Base-by-base conservation (phyloP, 768 basidiomycete genomes). In the Lentinus tigrinus region DNA sequence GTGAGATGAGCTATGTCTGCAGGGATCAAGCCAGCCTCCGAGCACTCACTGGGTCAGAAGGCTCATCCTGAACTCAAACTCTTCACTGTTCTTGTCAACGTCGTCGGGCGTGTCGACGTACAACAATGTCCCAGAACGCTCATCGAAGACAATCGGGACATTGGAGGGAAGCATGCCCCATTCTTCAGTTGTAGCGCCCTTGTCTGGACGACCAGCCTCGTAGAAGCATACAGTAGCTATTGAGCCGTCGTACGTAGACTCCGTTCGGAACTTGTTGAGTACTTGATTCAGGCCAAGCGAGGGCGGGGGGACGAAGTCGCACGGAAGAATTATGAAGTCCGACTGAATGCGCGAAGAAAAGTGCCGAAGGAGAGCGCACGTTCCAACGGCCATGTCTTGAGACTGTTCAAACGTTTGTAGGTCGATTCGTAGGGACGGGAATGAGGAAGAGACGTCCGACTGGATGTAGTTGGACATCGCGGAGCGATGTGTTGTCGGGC, bases 271-370 rank as follows among this genome's bases (percentile, higher is more conserved):
- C 67, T 86, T 89, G 72, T 98, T 85, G 43, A 97, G 76, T 1
- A 97, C 73, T 0, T 73, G 74, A 28, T 80, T 79, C 7, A 98
- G 80, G 5, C 87, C 77, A n/a, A 97, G 78, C 0, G 82, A 74
- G 0, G 86, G 75, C 0, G 94, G 88, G 9, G 94, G 87, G 21
- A 94, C 80, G 49, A 97, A 91, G 71, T 98, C 95, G 68, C 94
- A 97, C 7, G 95, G 89, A 2, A 98, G 81, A 23, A 98, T 72
- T 39, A 97, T 82, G 71, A 97, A 95, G 71, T 97, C 95, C 58
- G 85, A 85, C 61, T 81, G 78, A 61, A 95, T 94, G 47, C 86
- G 85, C 47, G 69, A 75, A 10, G 90, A 80, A 71, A 95, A 92
- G 67, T 93, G 84, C 51, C 85, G 82, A 57, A 96, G 79, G 24